phyloP scores from a whole-genome alignment of 345 rosid species.

The Chamaenerion angustifolium region DNA sequence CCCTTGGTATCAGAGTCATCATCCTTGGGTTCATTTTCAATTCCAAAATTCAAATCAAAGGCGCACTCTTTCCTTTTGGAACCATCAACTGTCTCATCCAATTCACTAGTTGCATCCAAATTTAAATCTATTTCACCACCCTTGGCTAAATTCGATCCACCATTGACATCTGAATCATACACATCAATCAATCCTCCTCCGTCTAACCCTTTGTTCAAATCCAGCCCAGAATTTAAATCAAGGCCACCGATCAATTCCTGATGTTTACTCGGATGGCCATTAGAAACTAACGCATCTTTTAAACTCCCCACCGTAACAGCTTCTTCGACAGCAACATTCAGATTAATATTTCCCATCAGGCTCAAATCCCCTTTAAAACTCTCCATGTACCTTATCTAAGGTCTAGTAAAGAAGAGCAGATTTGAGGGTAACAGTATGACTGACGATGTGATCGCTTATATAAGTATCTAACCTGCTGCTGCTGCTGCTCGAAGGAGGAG shows the following conservation, averaged over 20 bases:
- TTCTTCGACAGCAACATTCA: slow-evolving; percentile 17
- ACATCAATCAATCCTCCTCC: slow-evolving; percentile 10
- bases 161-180: slow-evolving; percentile 10
- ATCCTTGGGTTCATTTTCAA: slow-evolving; percentile 33
- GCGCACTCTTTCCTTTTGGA: slow-evolving; percentile 29
- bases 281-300: slow-evolving; percentile 20
- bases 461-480: no score
- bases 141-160: slow-evolving; percentile 14
- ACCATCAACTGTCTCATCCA: slow-evolving; percentile 12
- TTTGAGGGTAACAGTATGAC: no score
- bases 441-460: no score
- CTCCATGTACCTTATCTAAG: background rate
- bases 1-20: slow-evolving; percentile 13
- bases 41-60: slow-evolving; percentile 75
- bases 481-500: no score
- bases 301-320: slow-evolving; percentile 15
- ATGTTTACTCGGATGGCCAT: slow-evolving; percentile 17
- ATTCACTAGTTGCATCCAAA: slow-evolving; percentile 30
- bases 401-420: background rate
- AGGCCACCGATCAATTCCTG: slow-evolving; percentile 6
- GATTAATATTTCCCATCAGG: slow-evolving; percentile 14
- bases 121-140: slow-evolving; percentile 60
- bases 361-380: background rate
- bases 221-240: slow-evolving; percentile 60
- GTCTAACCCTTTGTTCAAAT: slow-evolving; percentile 40